A percentile compares a stretch with the other conserved stretches of the same genome.
Conservation (phyloP, 345 rosid species). For the Salix udensis region DNA sequence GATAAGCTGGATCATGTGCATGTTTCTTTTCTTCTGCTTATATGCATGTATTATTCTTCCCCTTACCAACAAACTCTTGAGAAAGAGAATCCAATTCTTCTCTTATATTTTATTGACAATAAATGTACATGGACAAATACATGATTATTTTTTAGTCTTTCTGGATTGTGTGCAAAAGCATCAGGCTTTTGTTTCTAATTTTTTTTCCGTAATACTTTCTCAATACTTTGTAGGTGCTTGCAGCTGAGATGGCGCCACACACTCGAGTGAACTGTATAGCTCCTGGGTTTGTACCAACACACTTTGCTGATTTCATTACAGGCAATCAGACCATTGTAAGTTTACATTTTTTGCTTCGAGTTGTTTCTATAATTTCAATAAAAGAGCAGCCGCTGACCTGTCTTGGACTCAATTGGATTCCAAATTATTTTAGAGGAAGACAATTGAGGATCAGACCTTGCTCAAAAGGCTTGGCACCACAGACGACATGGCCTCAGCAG, state of each 20-base stretch:
- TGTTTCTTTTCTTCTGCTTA: too few relatives aligned
- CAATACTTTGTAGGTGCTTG: constrained; percentile 58
- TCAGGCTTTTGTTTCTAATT: too few relatives aligned
- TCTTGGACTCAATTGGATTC: background rate
- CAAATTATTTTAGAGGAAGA: constrained; percentile 37
- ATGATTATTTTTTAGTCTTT: too few relatives aligned
- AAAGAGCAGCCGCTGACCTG: background rate
- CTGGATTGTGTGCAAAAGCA: too few relatives aligned
- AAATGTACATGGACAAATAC: too few relatives aligned
- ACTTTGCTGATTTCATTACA: constrained; percentile 58
- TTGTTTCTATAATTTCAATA: background rate
- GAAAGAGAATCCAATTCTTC: too few relatives aligned
- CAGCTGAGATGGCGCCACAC: constrained; percentile 74
- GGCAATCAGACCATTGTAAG: constrained; percentile 46
- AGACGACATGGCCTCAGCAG: constrained; percentile 67
- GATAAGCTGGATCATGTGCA: too few relatives aligned
- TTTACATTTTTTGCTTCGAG: background rate
- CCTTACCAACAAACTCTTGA: too few relatives aligned
- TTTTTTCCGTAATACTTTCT: background rate
- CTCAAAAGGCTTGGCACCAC: constrained; percentile 75
- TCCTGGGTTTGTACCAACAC: constrained; percentile 91
- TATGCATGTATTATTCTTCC: too few relatives aligned
- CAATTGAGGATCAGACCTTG: constrained; percentile 49
- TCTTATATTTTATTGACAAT: too few relatives aligned
- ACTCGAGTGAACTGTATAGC: constrained; percentile 81